Conservation (phyloP, 1,284 basidiomycete species). For the Phellopilus nigrolimitatus region DNA sequence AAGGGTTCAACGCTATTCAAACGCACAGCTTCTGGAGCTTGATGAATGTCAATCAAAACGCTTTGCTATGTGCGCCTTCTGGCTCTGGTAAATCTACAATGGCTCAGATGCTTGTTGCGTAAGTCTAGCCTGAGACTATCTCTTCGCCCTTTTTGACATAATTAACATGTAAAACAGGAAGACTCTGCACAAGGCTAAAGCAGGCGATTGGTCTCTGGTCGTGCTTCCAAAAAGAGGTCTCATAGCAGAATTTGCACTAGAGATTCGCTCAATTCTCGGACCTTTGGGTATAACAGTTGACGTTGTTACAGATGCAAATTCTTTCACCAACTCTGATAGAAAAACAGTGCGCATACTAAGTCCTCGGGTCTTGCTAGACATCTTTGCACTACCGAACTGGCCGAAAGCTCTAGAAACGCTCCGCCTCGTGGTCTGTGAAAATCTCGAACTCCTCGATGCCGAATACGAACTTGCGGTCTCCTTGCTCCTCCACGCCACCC, state of each 20-base stretch:
- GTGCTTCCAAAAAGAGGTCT: conserved; percentile 48
- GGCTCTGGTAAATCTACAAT: conserved; percentile 82
- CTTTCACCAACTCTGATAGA: conserved; percentile 32
- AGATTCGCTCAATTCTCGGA: conserved; percentile 41
- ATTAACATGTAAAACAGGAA: conserved; percentile 37
- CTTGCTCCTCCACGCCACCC: conserved; percentile 58
- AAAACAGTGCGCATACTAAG: conserved; percentile 50
- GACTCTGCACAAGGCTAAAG: conserved; percentile 35
- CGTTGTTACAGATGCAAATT: conserved; percentile 24
- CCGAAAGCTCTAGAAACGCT: conserved; percentile 39
- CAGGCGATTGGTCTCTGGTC: conserved; percentile 49
- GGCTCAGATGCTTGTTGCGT: conserved; percentile 72
- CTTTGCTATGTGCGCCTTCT: conserved; percentile 79
- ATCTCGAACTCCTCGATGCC: conserved; percentile 80
- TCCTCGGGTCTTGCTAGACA: conserved; percentile 43
- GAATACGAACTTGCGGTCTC: conserved; percentile 83
- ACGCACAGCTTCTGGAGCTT: conserved; percentile 88
- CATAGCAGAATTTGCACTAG: conserved; percentile 45
- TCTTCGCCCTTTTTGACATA: conserved; percentile 22
- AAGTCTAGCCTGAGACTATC: conserved; percentile 22
- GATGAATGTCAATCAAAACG: conserved; percentile 65
- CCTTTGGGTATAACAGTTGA: conserved; percentile 44
- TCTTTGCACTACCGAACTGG: conserved; percentile 32
- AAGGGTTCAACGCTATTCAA: conserved; percentile 81
- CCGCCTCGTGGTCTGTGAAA: conserved; percentile 76